A percentile compares a stretch with the other conserved stretches of the same genome.
These are phyloP conservation scores for Rhododendron simsii DNA, from an alignment of 148 eudicot species.

Conservation along the genomic window DNA sequence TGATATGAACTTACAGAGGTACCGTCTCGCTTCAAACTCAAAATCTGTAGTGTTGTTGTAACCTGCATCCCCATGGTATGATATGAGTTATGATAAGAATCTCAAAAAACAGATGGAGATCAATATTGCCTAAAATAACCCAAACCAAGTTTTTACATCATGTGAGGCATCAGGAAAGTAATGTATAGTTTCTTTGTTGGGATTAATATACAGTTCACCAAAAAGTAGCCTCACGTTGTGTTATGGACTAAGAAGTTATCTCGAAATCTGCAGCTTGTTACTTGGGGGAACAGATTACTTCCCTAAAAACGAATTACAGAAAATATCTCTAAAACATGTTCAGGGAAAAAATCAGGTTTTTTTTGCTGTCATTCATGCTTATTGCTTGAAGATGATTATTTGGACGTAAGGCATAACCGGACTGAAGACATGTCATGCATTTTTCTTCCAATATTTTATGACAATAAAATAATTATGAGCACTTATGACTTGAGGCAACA, in stretches of 20 bases:
- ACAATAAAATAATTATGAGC: background rate
- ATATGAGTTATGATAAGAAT: background rate
- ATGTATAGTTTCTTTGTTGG: background rate
- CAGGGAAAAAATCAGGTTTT: background rate
- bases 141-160: constrained; percentile 7
- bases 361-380: background rate
- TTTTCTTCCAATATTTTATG: background rate
- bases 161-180: background rate
- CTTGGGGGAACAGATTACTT: background rate
- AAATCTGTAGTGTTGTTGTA: constrained; percentile 73
- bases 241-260: background rate
- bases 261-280: background rate
- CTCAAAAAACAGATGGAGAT: background rate
- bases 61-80: constrained; percentile 42
- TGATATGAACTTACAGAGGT: constrained; percentile 45
- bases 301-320: background rate
- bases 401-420: background rate
- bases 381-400: background rate
- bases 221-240: background rate
- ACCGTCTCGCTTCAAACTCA: constrained; percentile 73
- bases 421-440: background rate
- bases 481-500: background rate
- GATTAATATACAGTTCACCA: background rate
- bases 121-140: background rate
- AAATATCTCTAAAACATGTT: background rate